Conservation (phyloP, 1,284 basidiomycete genomes). For the Boletus semigastroideus region DNA sequence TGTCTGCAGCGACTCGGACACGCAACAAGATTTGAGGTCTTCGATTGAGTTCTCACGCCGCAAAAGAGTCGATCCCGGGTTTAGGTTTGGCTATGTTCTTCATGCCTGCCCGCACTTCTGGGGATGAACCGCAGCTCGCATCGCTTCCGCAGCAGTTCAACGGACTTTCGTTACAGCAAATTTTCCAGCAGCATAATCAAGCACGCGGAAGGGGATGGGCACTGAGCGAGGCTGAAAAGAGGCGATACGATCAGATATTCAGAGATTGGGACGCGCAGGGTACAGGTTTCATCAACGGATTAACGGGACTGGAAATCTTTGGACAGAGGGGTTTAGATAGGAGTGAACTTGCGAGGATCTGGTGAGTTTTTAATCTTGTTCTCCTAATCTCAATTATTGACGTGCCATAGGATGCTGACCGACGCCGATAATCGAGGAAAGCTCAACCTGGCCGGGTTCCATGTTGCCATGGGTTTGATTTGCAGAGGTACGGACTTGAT, state of each 20-base stretch:
- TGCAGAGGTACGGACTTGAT: slow-evolving; percentile 72
- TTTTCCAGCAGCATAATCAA: slow-evolving; percentile 80
- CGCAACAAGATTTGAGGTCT: no score
- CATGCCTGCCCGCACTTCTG: slow-evolving; percentile 71
- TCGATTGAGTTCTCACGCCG: no score
- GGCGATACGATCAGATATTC: slow-evolving; percentile 97
- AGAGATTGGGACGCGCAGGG: slow-evolving; percentile 89
- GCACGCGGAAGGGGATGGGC: slow-evolving; percentile 62
- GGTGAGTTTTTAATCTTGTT: slow-evolving; percentile 52
- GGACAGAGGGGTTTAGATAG: slow-evolving; percentile 89
- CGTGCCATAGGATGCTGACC: slow-evolving; percentile 70
- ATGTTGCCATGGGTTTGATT: slow-evolving; percentile 98
- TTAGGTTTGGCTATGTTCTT: slow-evolving; percentile 84
- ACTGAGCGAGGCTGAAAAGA: slow-evolving; percentile 91
- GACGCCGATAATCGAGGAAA: slow-evolving; percentile 91
- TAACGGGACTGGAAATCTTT: slow-evolving; percentile 91
- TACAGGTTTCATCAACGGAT: slow-evolving; percentile 87
- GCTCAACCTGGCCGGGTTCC: slow-evolving; percentile 95
- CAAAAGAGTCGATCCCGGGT: slow-evolving; percentile 79
- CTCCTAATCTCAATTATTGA: background rate
- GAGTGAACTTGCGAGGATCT: slow-evolving; percentile 92
- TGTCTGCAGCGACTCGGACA: no score
- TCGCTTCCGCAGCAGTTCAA: slow-evolving; percentile 54
- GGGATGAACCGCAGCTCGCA: slow-evolving; percentile 64
- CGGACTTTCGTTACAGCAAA: slow-evolving; percentile 64